Percentiles rank a stretch among this genome's conserved stretches.
These are phyloP conservation scores for Chara braunii DNA, from an alignment of 139 green algal genomes.

Conservation along the genomic window DNA sequence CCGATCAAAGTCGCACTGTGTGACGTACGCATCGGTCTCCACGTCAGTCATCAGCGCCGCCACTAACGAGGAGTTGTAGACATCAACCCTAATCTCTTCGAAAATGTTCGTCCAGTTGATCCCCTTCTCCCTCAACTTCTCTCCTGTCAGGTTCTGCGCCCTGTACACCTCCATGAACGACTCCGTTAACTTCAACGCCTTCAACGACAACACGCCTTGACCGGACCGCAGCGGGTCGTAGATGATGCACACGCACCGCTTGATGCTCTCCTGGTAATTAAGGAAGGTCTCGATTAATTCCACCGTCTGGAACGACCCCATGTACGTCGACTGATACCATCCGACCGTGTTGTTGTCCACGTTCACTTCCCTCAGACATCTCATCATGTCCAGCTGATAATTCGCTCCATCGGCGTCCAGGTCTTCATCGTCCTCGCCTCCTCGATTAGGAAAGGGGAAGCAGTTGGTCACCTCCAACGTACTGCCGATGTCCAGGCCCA, in stretches of 20 bases:
- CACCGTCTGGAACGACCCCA: slow-evolving; percentile 77
- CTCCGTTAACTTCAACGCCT: slow-evolving; percentile 81
- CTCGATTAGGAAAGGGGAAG: slow-evolving; percentile 81
- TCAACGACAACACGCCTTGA: slow-evolving; percentile 52
- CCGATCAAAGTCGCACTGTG: slow-evolving; percentile 59
- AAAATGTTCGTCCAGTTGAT: slow-evolving; percentile 88
- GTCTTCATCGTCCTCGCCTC: slow-evolving; percentile 39
- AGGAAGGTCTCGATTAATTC: slow-evolving; percentile 97
- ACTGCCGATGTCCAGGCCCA: slow-evolving; percentile 89
- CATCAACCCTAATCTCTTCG: slow-evolving; percentile 73
- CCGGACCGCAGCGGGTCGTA: slow-evolving; percentile 70
- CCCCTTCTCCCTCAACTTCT: slow-evolving; percentile 52
- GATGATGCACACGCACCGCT: slow-evolving; percentile 89
- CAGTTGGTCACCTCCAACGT: slow-evolving; percentile 95
- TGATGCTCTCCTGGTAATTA: slow-evolving; percentile 93
- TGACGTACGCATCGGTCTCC: slow-evolving; percentile 26
- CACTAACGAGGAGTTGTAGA: slow-evolving; percentile 74
- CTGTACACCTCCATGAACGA: slow-evolving; percentile 79
- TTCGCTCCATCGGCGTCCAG: slow-evolving; percentile 57
- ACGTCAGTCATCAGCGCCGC: slow-evolving; percentile 72
- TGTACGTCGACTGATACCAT: slow-evolving; percentile 84
- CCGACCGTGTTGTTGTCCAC: slow-evolving; percentile 99
- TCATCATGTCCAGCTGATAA: slow-evolving; percentile 99
- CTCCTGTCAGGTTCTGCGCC: slow-evolving; percentile 24
- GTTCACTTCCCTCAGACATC: slow-evolving; percentile 92